Evolutionary conservation across 495 filamentous ascomycete genomes (phyloP), one percentile per base, ranked within the genome.

Genomic region (Aspergillus ostianus): DNA sequence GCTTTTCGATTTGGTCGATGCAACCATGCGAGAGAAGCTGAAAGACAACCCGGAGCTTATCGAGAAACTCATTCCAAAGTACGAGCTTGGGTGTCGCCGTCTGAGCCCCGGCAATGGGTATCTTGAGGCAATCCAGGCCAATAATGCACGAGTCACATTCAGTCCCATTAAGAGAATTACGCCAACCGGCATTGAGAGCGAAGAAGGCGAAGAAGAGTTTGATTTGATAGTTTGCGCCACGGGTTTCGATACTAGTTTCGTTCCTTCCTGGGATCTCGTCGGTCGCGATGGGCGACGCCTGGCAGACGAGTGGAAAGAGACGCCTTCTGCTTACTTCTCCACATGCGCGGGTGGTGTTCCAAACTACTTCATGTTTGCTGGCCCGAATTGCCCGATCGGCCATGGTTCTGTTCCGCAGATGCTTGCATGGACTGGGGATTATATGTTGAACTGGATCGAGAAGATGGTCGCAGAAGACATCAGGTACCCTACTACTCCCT

Each of bases 321-420:
- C 66, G 1, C 64, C 66, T 1, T 45, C 63, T 41, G 70, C 73
- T 5, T 83, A 77, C 49, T 69, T 82, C 45, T 65, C 67, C 10
- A 66, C 79, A 13, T 67, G 68, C 21, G 70, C 67, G 4, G 66
- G 65, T 23, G 64, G 69, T 4, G 74, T 79, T 47, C 79, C 81
- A 0, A 82, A 82, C 56, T 77, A 73, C 18, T 77, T 83, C 55
- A 76, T 77, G 65, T 69, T 87, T 46, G 74, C 78, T 29, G 86
- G 85, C 5, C 85, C 85, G 0, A 81, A 87, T 56, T 76, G 74
- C 26, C 73, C 75, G 0, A 74, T 83, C 9, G 78, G 81, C 1
- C 79, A 78, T 41, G 83, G 83, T 1, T 82, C 80, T 3, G 70
- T 88, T 8, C 75, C 80, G 17, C 70, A 78, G 51, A 76, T 75